A percentile compares a stretch with the other conserved stretches of the same genome.
phyloP scores from a whole-genome alignment of 208 protist species.

The Phytomonas sp. region DNA sequence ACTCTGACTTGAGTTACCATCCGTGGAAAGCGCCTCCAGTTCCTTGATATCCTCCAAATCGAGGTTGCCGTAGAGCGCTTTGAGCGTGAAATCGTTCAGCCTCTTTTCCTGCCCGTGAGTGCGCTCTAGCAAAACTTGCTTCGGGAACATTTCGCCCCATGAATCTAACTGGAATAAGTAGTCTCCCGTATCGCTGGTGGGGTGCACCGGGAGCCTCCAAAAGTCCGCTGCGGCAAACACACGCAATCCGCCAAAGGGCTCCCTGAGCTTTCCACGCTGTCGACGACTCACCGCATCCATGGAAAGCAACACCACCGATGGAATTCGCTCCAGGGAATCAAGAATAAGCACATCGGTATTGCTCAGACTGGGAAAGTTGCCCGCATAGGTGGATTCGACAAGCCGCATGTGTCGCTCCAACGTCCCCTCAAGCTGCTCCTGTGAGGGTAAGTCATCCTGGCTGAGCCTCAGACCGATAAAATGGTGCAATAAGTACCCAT shows the following conservation, averaged over 20 bases:
- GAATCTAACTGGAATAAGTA: conserved; percentile 73
- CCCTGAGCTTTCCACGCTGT: conserved; percentile 23
- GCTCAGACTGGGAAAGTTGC: conserved; percentile 52
- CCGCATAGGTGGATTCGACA: conserved; percentile 59
- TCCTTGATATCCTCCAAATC: conserved; percentile 50
- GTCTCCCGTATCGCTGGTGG: conserved; percentile 71
- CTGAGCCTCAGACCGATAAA: conserved; percentile 74
- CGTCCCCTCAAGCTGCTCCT: conserved; percentile 81
- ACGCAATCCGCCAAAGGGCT: conserved; percentile 75
- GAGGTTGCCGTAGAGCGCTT: conserved; percentile 54
- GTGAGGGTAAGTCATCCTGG: conserved; percentile 69
- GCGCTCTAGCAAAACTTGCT: conserved; percentile 48
- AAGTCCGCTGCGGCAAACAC: conserved; percentile 81
- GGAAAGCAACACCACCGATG: conserved; percentile 41
- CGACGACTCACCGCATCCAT: conserved; percentile 75
- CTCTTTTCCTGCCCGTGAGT: conserved; percentile 41
- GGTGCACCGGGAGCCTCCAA: conserved; percentile 72
- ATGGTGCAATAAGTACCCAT: conserved; percentile 59
- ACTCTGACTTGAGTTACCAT: conserved; percentile 25
- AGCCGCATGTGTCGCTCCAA: conserved; percentile 77
- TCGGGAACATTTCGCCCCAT: conserved; percentile 66
- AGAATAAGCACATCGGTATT: conserved; percentile 71
- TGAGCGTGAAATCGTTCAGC: conserved; percentile 47
- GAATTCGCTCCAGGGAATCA: conserved; percentile 61
- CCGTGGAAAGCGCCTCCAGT: conserved; percentile 43